Percentiles rank a stretch among this genome's conserved stretches.
phyloP scores from a whole-genome alignment of 2,329 filamentous ascomycete genomes.

The Ascochyta lentis region DNA sequence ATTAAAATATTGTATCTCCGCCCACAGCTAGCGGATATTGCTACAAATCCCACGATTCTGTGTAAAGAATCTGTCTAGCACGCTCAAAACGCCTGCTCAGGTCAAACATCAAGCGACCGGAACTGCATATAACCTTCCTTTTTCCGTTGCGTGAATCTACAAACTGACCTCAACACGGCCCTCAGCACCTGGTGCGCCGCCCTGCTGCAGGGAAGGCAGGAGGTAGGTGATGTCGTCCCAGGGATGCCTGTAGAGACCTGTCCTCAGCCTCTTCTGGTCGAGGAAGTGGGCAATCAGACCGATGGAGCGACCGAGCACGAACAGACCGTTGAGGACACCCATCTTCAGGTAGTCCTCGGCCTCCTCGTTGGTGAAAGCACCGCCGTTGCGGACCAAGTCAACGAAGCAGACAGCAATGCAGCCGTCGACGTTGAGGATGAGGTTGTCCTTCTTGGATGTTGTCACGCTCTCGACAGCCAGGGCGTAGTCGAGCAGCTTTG shows the following conservation, averaged over 20 bases:
- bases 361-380: constrained; percentile 94
- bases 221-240: constrained; percentile 68
- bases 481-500: constrained; percentile 98
- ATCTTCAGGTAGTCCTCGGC: constrained; percentile 98
- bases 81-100: constrained; percentile 40
- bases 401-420: constrained; percentile 99
- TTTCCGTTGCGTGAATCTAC: constrained; percentile 39
- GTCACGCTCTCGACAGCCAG: constrained; percentile 97
- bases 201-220: constrained; percentile 46
- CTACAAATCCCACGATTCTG: constrained; percentile 37
- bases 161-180: constrained; percentile 52
- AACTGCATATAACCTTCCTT: constrained; percentile 36
- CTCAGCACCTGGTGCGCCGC: constrained; percentile 49
- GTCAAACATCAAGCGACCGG: constrained; percentile 33
- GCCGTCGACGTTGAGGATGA: constrained; percentile 98
- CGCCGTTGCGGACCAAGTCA: constrained; percentile 95
- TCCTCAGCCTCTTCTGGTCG: constrained; percentile 98
- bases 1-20: constrained; percentile 43
- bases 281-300: constrained; percentile 99
- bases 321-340: constrained; percentile 99
- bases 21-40: constrained; percentile 40
- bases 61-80: constrained; percentile 37
- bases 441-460: constrained; percentile 99
- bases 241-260: constrained; percentile 95
- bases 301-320: constrained; percentile 95